phyloP scores from a whole-genome alignment of 2,329 filamentous ascomycete species.

The Didymella pinodella region DNA sequence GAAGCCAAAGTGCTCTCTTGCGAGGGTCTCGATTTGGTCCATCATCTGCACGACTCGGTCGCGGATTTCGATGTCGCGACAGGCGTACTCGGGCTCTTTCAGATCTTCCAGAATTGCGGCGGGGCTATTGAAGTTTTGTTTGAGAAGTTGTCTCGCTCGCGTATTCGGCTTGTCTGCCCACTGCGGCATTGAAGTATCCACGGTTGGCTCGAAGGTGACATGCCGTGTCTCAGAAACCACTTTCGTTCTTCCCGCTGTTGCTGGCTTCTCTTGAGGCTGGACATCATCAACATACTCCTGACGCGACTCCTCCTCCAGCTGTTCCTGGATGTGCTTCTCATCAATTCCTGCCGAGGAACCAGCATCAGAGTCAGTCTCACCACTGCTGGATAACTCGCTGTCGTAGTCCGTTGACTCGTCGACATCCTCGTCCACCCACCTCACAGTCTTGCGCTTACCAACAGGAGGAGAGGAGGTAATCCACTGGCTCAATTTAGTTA shows the following conservation, averaged over 20 bases:
- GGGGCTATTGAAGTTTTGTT: background rate
- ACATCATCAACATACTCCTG: background rate
- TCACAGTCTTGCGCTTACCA: slow-evolving; percentile 1
- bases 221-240: background rate
- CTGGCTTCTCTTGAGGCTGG: background rate
- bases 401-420: background rate
- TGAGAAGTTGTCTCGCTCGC: slow-evolving; percentile 2
- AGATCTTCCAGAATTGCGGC: background rate
- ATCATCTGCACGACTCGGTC: slow-evolving; percentile 32
- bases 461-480: background rate
- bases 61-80: slow-evolving; percentile 38
- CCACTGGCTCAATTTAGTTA: slow-evolving; percentile 1
- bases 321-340: background rate
- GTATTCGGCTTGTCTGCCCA: slow-evolving; percentile 6
- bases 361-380: too few species aligned
- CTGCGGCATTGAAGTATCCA: background rate
- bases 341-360: too few species aligned
- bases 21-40: slow-evolving; percentile 29
- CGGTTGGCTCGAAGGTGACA: background rate
- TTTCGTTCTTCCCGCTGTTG: background rate
- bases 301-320: background rate
- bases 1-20: slow-evolving; percentile 22
- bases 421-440: background rate
- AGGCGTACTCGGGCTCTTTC: slow-evolving; percentile 35
- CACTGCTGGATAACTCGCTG: background rate